Evolutionary conservation across 371 early-diverging fungal species (phyloP), one percentile per base, ranked within the genome.

Genomic region (Dinochytrium kinnereticum): DNA sequence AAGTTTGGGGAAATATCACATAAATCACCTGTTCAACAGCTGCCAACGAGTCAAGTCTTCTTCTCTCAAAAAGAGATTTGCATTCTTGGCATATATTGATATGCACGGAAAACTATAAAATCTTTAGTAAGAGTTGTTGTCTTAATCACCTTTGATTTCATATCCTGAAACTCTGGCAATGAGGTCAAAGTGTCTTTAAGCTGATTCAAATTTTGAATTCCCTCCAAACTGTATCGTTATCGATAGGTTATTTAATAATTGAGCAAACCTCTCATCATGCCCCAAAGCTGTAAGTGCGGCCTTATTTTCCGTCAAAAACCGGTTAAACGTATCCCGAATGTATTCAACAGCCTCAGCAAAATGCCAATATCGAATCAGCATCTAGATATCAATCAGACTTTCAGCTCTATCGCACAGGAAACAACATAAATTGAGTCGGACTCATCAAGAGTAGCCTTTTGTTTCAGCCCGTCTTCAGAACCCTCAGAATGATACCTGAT

Each of bases 131-230:
- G 2, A 10, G 26, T n/a, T 31, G 39, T 70, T 50, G 17, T 40
- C 44, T 0, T 39, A 72, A 44, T 0, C 53, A 90, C 90, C 82
- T 92, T 90, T 21, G 89, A 85, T 78, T 96, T 95, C 85, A 95
- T 87, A 68, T 95, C 94, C 79, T 96, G 96, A 79, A 92, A 98
- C 78, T 97, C 94, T 1, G 97, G 98, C 33, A 99, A 78, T 31
- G 94, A 90, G 5, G 92, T 90, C 38, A 98, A 87, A 28, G 93
- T 94, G 24, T 93, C 92, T 71, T 93, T 93, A 93, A 98, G 91
- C 53, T 94, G 91, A 75, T 91, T 91, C 26, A 98, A 81, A 40
- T 86, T 88, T 2, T 88, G 87, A 2, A 88, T 67, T 2, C 81
- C 80, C 38, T 69, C 38, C 1, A 65, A 38, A 1, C 72, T 68